Conservation (phyloP, 768 basidiomycete genomes). For the Gymnopilus junonius region DNA sequence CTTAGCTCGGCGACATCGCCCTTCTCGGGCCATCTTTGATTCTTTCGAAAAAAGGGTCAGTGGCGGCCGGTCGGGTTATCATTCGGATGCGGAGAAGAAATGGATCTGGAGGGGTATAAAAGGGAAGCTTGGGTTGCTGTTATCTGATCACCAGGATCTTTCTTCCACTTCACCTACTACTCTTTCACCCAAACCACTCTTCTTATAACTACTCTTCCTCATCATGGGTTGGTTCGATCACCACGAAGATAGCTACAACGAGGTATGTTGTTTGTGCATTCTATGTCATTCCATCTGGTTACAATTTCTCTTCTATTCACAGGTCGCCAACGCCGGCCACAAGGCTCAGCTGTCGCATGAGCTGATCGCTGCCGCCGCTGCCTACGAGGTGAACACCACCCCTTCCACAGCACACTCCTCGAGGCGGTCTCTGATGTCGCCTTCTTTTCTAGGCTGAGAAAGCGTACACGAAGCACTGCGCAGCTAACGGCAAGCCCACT, state of each 20-base stretch:
- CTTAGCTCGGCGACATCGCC: conserved; percentile 1
- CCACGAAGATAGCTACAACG: not conserved
- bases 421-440: not conserved
- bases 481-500: not conserved
- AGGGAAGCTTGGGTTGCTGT: not conserved
- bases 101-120: not conserved
- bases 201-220: not conserved
- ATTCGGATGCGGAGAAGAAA: not conserved
- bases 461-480: not conserved
- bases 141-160: not conserved
- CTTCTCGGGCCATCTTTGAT: not conserved
- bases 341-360: not conserved
- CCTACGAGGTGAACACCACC: not conserved
- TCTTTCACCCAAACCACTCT: not conserved
- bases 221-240: conserved; percentile 3
- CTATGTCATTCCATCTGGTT: not conserved
- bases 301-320: not conserved
- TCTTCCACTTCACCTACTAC: not conserved
- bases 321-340: not conserved
- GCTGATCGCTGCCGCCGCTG: not conserved
- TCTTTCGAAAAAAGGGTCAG: not conserved
- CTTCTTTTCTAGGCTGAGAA: not conserved
- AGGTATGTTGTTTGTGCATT: not conserved
- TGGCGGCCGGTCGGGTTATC: not conserved
- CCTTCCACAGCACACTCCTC: not conserved